Conservation (phyloP, 768 basidiomycete genomes). For the Boletus edulis region DNA sequence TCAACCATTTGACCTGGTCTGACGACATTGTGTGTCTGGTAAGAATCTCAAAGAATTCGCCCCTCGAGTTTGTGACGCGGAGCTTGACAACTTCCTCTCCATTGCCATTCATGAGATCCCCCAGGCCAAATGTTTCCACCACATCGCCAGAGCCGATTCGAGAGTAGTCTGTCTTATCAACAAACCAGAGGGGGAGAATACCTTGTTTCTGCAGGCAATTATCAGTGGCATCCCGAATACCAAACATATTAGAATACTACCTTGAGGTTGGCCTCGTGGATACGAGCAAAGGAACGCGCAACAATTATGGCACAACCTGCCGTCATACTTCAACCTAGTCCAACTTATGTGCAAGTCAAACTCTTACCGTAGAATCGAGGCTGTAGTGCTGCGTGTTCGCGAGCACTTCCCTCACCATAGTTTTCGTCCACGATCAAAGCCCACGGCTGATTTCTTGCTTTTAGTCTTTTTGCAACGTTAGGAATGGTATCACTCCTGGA, state of each 20-base stretch:
- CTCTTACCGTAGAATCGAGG: slow-evolving; percentile 84
- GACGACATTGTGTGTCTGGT: slow-evolving; percentile 87
- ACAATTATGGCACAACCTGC: slow-evolving; percentile 83
- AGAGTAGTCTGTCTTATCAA: slow-evolving; percentile 79
- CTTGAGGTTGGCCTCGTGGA: slow-evolving; percentile 97
- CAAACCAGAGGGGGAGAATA: slow-evolving; percentile 92
- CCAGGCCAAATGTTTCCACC: slow-evolving; percentile 82
- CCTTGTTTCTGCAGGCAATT: slow-evolving; percentile 81
- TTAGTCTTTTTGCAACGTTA: slow-evolving; percentile 84
- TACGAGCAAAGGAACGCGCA: slow-evolving; percentile 93
- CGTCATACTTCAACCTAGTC: background rate
- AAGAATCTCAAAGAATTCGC: slow-evolving; percentile 61
- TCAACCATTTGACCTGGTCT: slow-evolving; percentile 90
- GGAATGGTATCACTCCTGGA: slow-evolving; percentile 79
- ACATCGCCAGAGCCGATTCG: slow-evolving; percentile 81
- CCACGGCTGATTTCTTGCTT: slow-evolving; percentile 83
- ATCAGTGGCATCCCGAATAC: background rate
- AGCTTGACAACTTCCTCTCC: slow-evolving; percentile 47
- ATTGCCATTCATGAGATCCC: slow-evolving; percentile 51
- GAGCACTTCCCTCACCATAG: slow-evolving; percentile 96
- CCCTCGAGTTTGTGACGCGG: slow-evolving; percentile 64
- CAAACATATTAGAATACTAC: slow-evolving; percentile 36
- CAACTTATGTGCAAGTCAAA: background rate
- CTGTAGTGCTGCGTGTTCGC: slow-evolving; percentile 97
- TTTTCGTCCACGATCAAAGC: slow-evolving; percentile 94